Evolutionary conservation across 495 filamentous ascomycete genomes (phyloP).

Genomic region (Trichoderma parareesei): DNA sequence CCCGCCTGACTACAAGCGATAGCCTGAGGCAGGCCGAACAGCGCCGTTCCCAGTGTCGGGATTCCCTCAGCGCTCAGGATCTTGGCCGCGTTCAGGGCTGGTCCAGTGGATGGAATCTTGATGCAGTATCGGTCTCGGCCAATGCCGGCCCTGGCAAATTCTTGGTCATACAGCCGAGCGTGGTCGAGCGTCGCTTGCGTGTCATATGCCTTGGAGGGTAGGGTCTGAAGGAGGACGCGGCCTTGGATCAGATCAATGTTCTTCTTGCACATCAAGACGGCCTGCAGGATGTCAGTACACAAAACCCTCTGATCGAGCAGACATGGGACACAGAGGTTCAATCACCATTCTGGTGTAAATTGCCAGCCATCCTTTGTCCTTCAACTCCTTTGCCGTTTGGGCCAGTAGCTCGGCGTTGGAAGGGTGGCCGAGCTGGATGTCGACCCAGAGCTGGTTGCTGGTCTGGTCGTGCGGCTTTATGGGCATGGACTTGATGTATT

Average conservation of each 20-base stretch:
- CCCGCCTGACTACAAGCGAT: constrained; percentile 23
- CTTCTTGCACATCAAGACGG: constrained; percentile 34
- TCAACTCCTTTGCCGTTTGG: constrained; percentile 28
- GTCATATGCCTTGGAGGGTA: constrained; percentile 32
- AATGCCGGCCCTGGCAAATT: constrained; percentile 32
- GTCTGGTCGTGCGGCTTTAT: constrained; percentile 32
- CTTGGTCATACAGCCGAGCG: constrained; percentile 30
- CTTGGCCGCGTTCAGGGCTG: constrained; percentile 23
- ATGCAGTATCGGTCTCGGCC: constrained; percentile 28
- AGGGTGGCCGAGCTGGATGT: constrained; percentile 29
- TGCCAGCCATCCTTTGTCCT: constrained; percentile 32
- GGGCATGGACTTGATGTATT: constrained; percentile 19
- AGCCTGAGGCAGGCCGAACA: constrained; percentile 24
- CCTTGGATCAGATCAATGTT: constrained; percentile 34
- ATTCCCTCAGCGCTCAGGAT: constrained; percentile 23
- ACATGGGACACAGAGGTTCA: not conserved
- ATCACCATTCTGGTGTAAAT: constrained; percentile 33
- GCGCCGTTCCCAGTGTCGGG: constrained; percentile 20
- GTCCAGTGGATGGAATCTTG: constrained; percentile 24
- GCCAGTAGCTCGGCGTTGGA: constrained; percentile 30
- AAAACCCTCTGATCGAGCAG: not conserved
- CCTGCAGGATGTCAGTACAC: constrained; percentile 24
- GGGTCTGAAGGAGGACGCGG: constrained; percentile 32
- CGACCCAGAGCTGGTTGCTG: constrained; percentile 36
- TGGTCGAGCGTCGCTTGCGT: constrained; percentile 29